Evolutionary conservation across 352 stramenopile species (phyloP).

Genomic region (Globisporangium nodosum): DNA sequence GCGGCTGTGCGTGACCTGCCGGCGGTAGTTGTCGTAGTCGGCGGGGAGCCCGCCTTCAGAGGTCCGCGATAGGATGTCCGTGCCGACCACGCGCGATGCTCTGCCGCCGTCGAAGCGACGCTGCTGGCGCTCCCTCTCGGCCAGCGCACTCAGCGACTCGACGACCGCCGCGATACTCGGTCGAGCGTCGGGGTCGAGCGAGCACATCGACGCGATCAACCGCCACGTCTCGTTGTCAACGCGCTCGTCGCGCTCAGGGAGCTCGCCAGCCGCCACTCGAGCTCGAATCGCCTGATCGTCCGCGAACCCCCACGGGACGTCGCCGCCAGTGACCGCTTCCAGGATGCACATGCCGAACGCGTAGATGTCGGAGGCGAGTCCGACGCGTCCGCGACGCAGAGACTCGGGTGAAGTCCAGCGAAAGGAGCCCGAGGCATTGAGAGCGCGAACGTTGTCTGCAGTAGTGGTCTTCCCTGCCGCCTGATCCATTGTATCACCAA

Average conservation of each 20-base stretch:
- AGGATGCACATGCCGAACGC: constrained; percentile 61
- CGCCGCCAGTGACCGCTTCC: constrained; percentile 40
- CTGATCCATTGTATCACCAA: not conserved
- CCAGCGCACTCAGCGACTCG: not conserved
- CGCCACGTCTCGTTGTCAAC: constrained; percentile 40
- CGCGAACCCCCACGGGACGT: constrained; percentile 57
- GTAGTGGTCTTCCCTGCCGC: not conserved
- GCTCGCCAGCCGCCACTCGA: constrained; percentile 32
- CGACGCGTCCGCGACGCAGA: constrained; percentile 14
- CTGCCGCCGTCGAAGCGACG: not conserved
- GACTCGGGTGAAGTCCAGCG: constrained; percentile 53
- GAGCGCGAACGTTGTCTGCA: not conserved
- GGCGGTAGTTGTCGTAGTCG: constrained; percentile 15
- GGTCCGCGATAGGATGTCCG: too few relatives aligned
- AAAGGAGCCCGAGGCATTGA: constrained; percentile 15
- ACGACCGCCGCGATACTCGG: not conserved
- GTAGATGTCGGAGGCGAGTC: constrained; percentile 40
- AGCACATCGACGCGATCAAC: constrained; percentile 53
- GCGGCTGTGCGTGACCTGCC: constrained; percentile 13
- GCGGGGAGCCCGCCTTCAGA: not conserved
- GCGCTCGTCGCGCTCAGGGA: constrained; percentile 28
- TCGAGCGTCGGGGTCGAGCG: constrained; percentile 21
- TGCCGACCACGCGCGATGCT: not conserved
- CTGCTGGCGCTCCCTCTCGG: not conserved
- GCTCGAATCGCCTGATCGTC: constrained; percentile 35